A percentile compares a stretch with the other conserved stretches of the same genome.
Evolutionary conservation across 192 early-diverging fungal species (phyloP).

Genomic region (Rhizoclosmatium sp.): DNA sequence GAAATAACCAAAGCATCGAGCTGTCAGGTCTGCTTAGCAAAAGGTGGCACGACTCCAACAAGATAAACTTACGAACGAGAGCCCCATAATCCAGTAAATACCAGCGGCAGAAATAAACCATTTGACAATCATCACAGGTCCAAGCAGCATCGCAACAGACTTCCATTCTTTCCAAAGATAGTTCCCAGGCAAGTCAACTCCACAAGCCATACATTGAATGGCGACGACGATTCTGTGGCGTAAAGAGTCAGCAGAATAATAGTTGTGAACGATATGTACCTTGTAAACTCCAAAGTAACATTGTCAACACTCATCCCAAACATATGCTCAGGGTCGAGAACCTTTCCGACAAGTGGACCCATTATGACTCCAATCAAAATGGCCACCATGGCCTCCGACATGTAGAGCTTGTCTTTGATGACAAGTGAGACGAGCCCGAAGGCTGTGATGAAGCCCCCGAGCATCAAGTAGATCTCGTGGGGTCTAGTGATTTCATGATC

Average conservation of each 20-base stretch:
- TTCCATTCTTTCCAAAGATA: slow-evolving; percentile 74
- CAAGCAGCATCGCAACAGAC: slow-evolving; percentile 73
- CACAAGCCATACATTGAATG: slow-evolving; percentile 90
- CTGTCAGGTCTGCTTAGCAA: background rate
- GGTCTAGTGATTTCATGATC: no score
- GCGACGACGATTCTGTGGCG: slow-evolving; percentile 57
- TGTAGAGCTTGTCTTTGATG: slow-evolving; percentile 52
- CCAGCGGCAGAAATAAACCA: slow-evolving; percentile 76
- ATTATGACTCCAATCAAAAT: slow-evolving; percentile 85
- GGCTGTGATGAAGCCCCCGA: slow-evolving; percentile 46
- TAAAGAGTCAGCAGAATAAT: no score
- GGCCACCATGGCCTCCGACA: slow-evolving; percentile 71
- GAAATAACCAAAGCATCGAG: slow-evolving; percentile 76
- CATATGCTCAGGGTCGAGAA: slow-evolving; percentile 74
- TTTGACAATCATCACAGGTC: slow-evolving; percentile 84
- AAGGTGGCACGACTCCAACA: background rate
- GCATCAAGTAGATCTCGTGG: no score
- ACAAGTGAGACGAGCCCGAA: slow-evolving; percentile 55
- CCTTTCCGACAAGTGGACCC: slow-evolving; percentile 75
- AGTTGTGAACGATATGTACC: slow-evolving; percentile 49
- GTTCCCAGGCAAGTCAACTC: slow-evolving; percentile 76
- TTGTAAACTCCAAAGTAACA: slow-evolving; percentile 75
- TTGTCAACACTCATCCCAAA: slow-evolving; percentile 46
- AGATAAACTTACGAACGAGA: slow-evolving; percentile 9
- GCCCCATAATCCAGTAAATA: slow-evolving; percentile 57